Evolutionary conservation across 2,329 filamentous ascomycete species (phyloP).

Genomic region (Pseudopithomyces chartarum): DNA sequence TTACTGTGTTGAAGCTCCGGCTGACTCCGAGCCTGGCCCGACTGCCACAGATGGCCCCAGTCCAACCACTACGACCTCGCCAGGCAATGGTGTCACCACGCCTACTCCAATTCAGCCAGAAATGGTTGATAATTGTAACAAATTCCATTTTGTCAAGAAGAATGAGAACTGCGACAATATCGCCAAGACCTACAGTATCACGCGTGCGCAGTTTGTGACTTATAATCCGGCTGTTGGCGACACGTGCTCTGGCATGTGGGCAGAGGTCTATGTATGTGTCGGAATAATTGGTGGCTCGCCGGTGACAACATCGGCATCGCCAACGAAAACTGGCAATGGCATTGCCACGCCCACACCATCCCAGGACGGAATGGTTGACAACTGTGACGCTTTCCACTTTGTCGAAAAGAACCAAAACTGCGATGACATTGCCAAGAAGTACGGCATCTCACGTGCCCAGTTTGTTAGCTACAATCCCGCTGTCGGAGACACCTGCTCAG

Average conservation of each 20-base stretch:
- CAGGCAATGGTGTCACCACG: slow-evolving; percentile 6
- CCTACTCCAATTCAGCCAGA: slow-evolving; percentile 9
- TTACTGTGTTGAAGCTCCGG: background rate
- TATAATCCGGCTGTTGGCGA: slow-evolving; percentile 14
- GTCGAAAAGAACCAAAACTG: slow-evolving; percentile 7
- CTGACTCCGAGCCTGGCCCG: background rate
- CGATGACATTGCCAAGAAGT: slow-evolving; percentile 6
- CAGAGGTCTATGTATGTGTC: slow-evolving; percentile 9
- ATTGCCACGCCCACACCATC: background rate
- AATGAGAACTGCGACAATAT: slow-evolving; percentile 12
- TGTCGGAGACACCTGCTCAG: slow-evolving; percentile 9
- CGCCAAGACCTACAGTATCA: slow-evolving; percentile 7
- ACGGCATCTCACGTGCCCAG: slow-evolving; percentile 11
- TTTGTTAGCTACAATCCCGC: slow-evolving; percentile 13
- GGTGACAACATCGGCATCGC: slow-evolving; percentile 4
- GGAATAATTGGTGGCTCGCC: slow-evolving; percentile 5
- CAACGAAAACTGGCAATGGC: background rate
- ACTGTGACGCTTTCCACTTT: slow-evolving; percentile 12
- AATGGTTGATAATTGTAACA: slow-evolving; percentile 11
- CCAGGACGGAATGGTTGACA: slow-evolving; percentile 11
- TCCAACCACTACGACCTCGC: background rate
- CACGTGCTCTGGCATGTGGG: slow-evolving; percentile 8
- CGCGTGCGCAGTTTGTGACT: slow-evolving; percentile 7
- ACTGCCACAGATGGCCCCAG: background rate
- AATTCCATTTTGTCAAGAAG: slow-evolving; percentile 9